Conservation (phyloP, 306 rosid genomes). For the Quercus engelmannii region DNA sequence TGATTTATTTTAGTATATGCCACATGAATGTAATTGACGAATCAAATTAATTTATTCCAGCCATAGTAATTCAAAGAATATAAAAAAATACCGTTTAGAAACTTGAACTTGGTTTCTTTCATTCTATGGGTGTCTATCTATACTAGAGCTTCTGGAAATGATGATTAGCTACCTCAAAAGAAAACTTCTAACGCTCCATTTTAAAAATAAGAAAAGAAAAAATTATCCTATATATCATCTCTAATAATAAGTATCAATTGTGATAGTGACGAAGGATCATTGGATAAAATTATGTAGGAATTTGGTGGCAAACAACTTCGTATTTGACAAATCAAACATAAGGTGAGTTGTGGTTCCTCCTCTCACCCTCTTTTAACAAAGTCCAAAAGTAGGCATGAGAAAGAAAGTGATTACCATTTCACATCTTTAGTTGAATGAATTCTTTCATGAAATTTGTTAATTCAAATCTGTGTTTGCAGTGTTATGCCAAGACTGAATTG, state of each 20-base stretch:
- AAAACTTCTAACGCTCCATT: too few relatives aligned
- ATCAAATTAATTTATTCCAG: not conserved
- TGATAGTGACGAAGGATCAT: not conserved
- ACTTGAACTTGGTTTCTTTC: too few relatives aligned
- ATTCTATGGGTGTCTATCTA: too few relatives aligned
- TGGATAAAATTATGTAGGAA: conserved; percentile 19
- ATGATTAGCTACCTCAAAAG: too few relatives aligned
- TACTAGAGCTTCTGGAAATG: too few relatives aligned
- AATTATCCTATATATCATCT: not conserved
- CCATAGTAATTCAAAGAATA: not conserved
- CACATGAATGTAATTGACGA: not conserved
- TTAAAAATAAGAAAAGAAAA: too few relatives aligned
- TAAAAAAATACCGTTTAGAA: not conserved
- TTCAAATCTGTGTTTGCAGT: conserved; percentile 31
- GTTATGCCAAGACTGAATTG: conserved; percentile 61
- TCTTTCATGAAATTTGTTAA: not conserved
- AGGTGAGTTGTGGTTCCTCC: conserved; percentile 7
- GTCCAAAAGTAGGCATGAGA: not conserved
- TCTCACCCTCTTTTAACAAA: not conserved
- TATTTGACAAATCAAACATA: conserved; percentile 2
- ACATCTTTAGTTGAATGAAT: not conserved
- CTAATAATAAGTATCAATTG: not conserved
- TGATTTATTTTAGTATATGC: not conserved
- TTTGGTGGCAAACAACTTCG: conserved; percentile 31
- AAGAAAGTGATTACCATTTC: not conserved